These are phyloP conservation scores for Rhizopogon salebrosus DNA, from an alignment of 768 basidiomycete species.

Conservation along the genomic window DNA sequence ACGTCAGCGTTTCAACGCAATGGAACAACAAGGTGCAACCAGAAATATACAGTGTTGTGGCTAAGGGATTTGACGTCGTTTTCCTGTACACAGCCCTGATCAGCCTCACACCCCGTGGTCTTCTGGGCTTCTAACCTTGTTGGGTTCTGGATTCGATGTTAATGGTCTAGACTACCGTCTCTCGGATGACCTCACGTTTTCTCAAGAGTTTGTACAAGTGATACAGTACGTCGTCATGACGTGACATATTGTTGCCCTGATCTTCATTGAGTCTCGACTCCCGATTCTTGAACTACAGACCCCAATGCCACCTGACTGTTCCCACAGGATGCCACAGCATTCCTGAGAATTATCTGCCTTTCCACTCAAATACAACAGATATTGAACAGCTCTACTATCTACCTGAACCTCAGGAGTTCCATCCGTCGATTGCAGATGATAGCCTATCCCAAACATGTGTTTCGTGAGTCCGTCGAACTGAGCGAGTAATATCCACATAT, in stretches of 20 bases:
- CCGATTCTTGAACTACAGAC: no score
- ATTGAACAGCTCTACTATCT: neutral
- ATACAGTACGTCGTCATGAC: neutral
- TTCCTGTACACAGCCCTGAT: neutral
- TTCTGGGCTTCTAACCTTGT: neutral
- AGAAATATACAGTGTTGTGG: no score
- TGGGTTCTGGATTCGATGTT: neutral
- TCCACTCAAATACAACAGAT: neutral
- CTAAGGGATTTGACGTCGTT: neutral
- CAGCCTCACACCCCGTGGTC: neutral
- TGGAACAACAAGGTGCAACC: neutral
- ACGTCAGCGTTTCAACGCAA: neutral
- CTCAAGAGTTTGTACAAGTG: neutral
- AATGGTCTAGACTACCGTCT: neutral
- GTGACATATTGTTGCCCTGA: neutral
- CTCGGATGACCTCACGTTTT: no score
- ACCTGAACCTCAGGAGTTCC: neutral
- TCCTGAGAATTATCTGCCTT: neutral
- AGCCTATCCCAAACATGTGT: neutral
- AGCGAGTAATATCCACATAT: neutral
- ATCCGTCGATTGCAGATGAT: neutral
- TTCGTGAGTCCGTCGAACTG: neutral
- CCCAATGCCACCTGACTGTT: neutral
- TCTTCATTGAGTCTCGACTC: neutral
- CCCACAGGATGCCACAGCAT: neutral